Base-by-base conservation (phyloP, 2,329 filamentous ascomycete genomes). In the Pochonia chlamydosporia region DNA sequence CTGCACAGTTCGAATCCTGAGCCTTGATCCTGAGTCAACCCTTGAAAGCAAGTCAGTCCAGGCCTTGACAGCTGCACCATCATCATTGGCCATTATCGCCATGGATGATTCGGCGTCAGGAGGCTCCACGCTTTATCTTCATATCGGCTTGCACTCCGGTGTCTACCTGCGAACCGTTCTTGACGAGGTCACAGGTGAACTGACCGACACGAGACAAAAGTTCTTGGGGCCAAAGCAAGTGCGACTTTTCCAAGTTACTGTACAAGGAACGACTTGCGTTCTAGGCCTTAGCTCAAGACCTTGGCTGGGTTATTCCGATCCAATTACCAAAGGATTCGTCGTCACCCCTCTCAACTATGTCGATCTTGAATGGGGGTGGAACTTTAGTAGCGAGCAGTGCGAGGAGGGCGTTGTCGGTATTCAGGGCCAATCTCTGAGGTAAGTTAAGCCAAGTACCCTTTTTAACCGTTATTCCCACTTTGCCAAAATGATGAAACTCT, bases 281-380 rank as follows among this genome's bases (percentile, higher is more conserved):
- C 76, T 99, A 44, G 92, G 89, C 3, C 76, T 97, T 46, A 96
- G 90, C 64, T 95, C 91, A 14, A 82, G 92, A 47, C 87, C 93
- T n/a, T 99, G 92, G 91, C 76, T 99, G 4, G 92, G 91, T 37
- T 97, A 97, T 63, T 86, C 90, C 0, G 89, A 97, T 59, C 83
- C 87, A 2, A 85, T 91, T 50, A 91, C 87, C 3, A 89, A 88
- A 60, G 84, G 84, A 31, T 96, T 96, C 60, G 89, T 95, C 68
- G 84, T 97, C 56, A 96, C 92, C 1, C 93, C 95, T 1, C 71
- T 99, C 25, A 89, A 88, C 64, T 96, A 95, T 59, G 83, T 85
- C 45, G 84, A 86, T 35, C 79, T 99, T 24, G 90, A 96, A 65
- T 96, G 89, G 75, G 91, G 88, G 3, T 96, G 91, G 85, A 96